Evolutionary conservation across 768 basidiomycete genomes (phyloP), one percentile per base, ranked within the genome.

Genomic region (Lepiota venenata): DNA sequence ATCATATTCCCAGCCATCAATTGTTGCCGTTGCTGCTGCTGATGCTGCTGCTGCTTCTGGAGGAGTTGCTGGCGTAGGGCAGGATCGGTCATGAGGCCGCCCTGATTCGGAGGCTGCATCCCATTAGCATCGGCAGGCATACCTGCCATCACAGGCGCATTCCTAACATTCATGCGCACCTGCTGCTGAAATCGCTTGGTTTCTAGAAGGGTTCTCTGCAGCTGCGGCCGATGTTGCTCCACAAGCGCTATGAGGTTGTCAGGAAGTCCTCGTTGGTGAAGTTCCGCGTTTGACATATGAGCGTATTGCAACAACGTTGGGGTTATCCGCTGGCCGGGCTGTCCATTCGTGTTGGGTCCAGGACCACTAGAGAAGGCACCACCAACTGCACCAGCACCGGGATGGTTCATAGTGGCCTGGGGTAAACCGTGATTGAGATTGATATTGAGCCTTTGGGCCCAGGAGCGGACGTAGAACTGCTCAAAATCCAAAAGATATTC

Each of bases 401-500:
- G 43, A 40, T 38, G 36, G 27, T 41, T 41, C 38, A 45, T 45
- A 36, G 21, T 25, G 21, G 35, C 43, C 7, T 38, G 44, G 38
- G 45, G 44, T 35, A 53, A 39, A 21, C 44, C 38, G 37, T 25
- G 44, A 21, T 46, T 46, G 29, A 4, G 25, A 27, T 22, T 15
- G 4, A 39, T 36, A 11, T 32, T 32, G 32, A 32, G 8, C 47
- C 52, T 42, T 49, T 61, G 59, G 29, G 56, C 27, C 20, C 79
- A 65, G 12, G 77, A 76, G 37, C 61, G 21, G 49, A 80, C 67
- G 57, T 86, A 85, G 37, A 76, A 74, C 14, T 65, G 59, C 62
- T 91, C 87, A 61, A 89, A 88, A 16, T 63, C 60, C 3, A 64
- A 57, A 11, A 91, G 74, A 57, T 78, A 83, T 32, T 79, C 75